Evolutionary conservation across 371 early-diverging fungal species (phyloP), one percentile per base, ranked within the genome.

Genomic region (Coemansia sp.): DNA sequence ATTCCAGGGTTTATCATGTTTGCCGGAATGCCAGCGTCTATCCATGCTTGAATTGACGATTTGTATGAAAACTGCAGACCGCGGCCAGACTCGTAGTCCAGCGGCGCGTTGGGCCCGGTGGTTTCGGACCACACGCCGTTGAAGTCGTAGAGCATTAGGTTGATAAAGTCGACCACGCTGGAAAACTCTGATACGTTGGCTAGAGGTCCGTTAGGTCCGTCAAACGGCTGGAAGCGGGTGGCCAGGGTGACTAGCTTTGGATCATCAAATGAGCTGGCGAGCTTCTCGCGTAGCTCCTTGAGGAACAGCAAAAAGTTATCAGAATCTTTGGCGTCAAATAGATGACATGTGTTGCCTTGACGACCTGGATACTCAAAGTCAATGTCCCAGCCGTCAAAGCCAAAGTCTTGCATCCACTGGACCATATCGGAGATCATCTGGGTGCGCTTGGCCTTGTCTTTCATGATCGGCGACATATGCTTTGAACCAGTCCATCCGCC

Each of bases 331-430:
- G 78, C 63, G 57, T 84, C 83, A 47, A 84, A 64, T 4, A 71
- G 67, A 59, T 91, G 91, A 69, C 90, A 88, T 0, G 82, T 84
- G 47, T 86, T 81, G 18, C 89, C 92, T 40, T 81, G 75, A 24
- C 85, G 82, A 21, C 87, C 90, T 18, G 92, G 92, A 63, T 88
- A 91, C 69, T 92, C 91, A 90, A 89, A 91, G 73, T 89, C 88
- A 66, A 72, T 57, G 67, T 83, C 84, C n/a, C 81, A 54, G 27
- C 81, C 81, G 40, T 80, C 81, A 0, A 66, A 40, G 5, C 69
- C 42, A 51, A 82, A 80, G 40, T 76, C 56, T n/a, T 76, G 59
- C 26, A 86, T 81, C 53, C 80, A 83, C 54, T 83, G 59, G 37
- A 85, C 55, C 61, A 84, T 85, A 78, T 81, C 81, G 16, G 87